Evolutionary conservation across 176 grass and related monocot species (phyloP), one percentile per base, ranked within the genome.

Genomic region (Miscanthus lutarioriparius): DNA sequence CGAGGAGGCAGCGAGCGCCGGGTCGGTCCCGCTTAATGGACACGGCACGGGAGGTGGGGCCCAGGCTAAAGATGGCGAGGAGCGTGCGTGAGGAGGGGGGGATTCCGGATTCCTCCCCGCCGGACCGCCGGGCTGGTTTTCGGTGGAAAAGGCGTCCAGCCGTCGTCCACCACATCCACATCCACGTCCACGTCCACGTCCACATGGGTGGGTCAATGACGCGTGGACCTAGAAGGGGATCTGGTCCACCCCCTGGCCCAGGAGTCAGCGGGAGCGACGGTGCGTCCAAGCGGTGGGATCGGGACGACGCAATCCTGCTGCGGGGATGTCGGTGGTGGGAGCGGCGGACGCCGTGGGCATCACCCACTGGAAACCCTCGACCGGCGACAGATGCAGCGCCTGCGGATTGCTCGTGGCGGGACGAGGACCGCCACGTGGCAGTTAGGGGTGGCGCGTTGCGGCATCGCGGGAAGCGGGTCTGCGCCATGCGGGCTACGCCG

Each of bases 11-110:
- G 59, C 45, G 70, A 48, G 45, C 13, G 45, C 58, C 54, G 2
- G 54, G 54, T 59, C 54, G 54, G 54, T 2, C 54, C 58, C n/a
- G 77, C 9, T 69, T 63, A 82, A 82, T 71, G 86, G 82, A 2
- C 23, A 37, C 53, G 1, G 62, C 26, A 67, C 2, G 37, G 53
- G 14, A 58, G 82, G 76, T 83, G 74, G 74, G 74, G 74, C 63
- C 74, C 10, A 19, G 63, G 33, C 56, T 72, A 82, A 82, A 90
- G 59, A 86, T 80, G 88, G 83, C 71, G 77, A 59, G 25, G 39
- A 2, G 44, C 14, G 68, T 43, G 51, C 58, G 58, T 61, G 58
- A 61, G 58, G 58, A 53, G 58, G 26, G n/a, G 61, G 61, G 0
- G 3, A 37, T 48, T 62, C 25, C 20, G 0, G 3, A 51, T 48